Evolutionary conservation across 108 stramenopile species (phyloP).

Genomic region (Cyclostephanos invisitatus): DNA sequence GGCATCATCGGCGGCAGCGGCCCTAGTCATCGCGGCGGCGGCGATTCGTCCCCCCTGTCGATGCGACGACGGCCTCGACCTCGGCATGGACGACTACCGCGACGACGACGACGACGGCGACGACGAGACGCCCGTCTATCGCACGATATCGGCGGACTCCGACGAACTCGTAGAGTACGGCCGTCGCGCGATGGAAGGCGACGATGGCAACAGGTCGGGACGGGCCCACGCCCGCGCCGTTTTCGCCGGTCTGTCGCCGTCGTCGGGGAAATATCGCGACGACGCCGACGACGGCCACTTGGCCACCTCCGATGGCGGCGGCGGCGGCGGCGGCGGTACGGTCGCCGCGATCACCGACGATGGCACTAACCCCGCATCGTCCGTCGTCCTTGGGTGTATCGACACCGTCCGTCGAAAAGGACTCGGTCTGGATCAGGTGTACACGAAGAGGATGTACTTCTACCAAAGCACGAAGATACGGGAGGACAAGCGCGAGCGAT

Average conservation of each 20-base stretch:
- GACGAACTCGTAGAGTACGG: background rate
- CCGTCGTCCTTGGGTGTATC: conserved; percentile 15
- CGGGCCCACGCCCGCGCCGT: background rate
- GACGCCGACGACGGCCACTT: background rate
- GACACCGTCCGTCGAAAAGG: conserved; percentile 16
- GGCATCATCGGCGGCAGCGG: too few species aligned
- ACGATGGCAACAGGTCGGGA: background rate
- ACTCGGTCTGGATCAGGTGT: conserved; percentile 52
- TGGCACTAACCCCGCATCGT: background rate
- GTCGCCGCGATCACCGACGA: background rate
- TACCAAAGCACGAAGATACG: conserved; percentile 61
- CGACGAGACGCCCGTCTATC: too few species aligned
- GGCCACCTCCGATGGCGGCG: conserved; percentile 16
- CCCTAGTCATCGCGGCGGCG: too few species aligned
- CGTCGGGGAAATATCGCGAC: background rate
- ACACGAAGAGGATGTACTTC: conserved; percentile 83
- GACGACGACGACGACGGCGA: too few species aligned
- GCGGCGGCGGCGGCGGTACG: background rate
- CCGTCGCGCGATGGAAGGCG: background rate
- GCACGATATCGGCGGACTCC: too few species aligned
- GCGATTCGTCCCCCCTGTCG: too few species aligned
- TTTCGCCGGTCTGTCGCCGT: background rate
- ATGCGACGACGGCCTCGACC: too few species aligned
- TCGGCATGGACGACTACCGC: too few species aligned
- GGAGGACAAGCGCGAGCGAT: conserved; percentile 52